Conservation (phyloP, 805 yeast species). For the Saccharomycopsis amapae region DNA sequence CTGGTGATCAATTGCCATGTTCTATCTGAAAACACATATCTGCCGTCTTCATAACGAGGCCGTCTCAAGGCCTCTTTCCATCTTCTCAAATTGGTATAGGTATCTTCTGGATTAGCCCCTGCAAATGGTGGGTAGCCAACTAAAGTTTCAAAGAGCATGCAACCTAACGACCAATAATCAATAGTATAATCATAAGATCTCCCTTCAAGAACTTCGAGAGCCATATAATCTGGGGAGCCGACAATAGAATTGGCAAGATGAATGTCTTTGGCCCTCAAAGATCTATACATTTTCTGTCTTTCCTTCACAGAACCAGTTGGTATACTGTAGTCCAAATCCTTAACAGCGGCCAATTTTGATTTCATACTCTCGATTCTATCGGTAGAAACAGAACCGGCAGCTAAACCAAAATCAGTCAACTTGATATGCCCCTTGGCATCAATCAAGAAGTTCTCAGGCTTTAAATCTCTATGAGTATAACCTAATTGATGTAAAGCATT, state of each 20-base stretch:
- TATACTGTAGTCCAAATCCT: constrained; percentile 60
- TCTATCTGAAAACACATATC: constrained; percentile 89
- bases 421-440: constrained; percentile 89
- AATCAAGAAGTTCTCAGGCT: constrained; percentile 88
- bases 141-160: constrained; percentile 92
- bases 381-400: constrained; percentile 90
- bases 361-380: constrained; percentile 93
- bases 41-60: constrained; percentile 87
- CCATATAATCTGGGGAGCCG: constrained; percentile 99
- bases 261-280: constrained; percentile 64
- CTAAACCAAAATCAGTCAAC: constrained; percentile 93
- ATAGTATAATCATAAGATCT: constrained; percentile 90
- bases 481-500: constrained; percentile 92
- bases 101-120: constrained; percentile 89
- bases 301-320: constrained; percentile 70
- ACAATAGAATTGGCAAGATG: constrained; percentile 93
- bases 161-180: constrained; percentile 98
- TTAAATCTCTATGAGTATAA: constrained; percentile 92
- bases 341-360: constrained; percentile 57
- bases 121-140: constrained; percentile 98
- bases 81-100: constrained; percentile 85
- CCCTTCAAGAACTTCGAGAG: constrained; percentile 92
- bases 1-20: constrained; percentile 86
- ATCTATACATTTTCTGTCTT: constrained; percentile 79
- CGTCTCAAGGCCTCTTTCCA: constrained; percentile 86